Base-by-base conservation (phyloP, 2,329 filamentous ascomycete genomes). In the Teratosphaeria nubilosa region DNA sequence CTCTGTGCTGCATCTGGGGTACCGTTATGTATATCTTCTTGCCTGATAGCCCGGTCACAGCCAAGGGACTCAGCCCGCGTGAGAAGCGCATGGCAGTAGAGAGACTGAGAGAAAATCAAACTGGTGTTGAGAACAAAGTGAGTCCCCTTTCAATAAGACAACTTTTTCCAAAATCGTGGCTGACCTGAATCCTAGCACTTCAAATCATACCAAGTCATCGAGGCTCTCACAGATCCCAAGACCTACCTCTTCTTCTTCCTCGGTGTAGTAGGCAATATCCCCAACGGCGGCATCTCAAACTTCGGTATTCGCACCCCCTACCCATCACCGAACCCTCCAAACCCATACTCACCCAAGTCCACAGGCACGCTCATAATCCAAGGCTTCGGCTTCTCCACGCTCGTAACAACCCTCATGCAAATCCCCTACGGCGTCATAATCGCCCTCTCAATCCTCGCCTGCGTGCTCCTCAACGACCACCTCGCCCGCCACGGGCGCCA, bases 1-100 rank as follows among this genome's bases (percentile, higher is more conserved):
- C 80, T 0, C 74, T 86, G 11, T 86, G 82, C 59, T 75, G 80
- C 16, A 59, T 75, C 13, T 87, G 84, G 79, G 85, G 81, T 1
- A 76, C 86, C 7, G 71, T 82, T 11, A 80, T 86, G 66, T 64
- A 60, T 55, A 63, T 69, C 22, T 65, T 68, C 62, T 53, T 69
- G 5, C 67, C 67, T 0, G 66, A 69, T 80, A 78, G 59, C 0
- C 83, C 82, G 0, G 75, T 80, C 22, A 82, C 78, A 1, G 79
- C 80, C 14, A 76, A 76, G 41, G 78, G 79, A 4, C 75, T 85
- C 54, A 77, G 70, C 5, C 71, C 73, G 27, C 73, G 76, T 16
- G 78, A 85, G 62, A 79, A 77, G 53, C 74, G 77, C n/a, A 73
- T 83, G 55, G 80, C 80, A 45, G 78, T 85, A 22, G 77, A 80